Base-by-base conservation (phyloP, 768 basidiomycete genomes). In the Termitomyces sp. region DNA sequence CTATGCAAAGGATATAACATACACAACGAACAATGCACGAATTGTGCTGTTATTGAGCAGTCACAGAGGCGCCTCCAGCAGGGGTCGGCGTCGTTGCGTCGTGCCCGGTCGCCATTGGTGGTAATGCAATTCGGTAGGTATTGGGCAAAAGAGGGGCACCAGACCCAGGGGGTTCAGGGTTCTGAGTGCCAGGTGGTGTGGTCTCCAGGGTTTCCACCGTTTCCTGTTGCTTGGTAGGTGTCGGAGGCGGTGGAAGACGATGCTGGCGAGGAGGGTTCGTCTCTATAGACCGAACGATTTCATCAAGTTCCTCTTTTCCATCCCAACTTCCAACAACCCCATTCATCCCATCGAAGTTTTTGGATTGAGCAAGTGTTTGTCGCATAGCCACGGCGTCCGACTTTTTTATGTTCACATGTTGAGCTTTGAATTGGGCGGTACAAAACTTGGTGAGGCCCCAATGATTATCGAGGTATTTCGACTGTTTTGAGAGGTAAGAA, bases 361-460 rank as follows among this genome's bases (percentile, higher is more conserved):
- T 94, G 28, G 88, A 82, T 53, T 77, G 73, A 22, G 81, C 70
- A 32, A 94, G 69, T 0, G 69, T 68, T 18, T 84, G 77, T 51
- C 80, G 80, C 48, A 86, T 70, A 2, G 73, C 71, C 53, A 82
- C 86, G 3, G 83, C 80, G 35, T 88, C 81, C 1, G 77, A 71
- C 65, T 87, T 91, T 36, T 76, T 79, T 45, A 84, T 71, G 6
- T 76, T 74, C 1, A 80, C 70, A 42, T 85, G 82, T 3, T 78
- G 69, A 2, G 85, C 86, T 65, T 88, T 89, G 80, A 95, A 92
- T 68, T 94, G 91, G 14, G 79, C 78, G 28, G 90, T 73, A 63
- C 94, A 92, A 72, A 93, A 95, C 68, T 95, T 96, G 26, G 94
- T 94, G 54, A 89, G 82, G 16, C 85, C 77, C 83, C 85, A 95